phyloP scores from a whole-genome alignment of 768 basidiomycete genomes.

The Mycena polygramma region DNA sequence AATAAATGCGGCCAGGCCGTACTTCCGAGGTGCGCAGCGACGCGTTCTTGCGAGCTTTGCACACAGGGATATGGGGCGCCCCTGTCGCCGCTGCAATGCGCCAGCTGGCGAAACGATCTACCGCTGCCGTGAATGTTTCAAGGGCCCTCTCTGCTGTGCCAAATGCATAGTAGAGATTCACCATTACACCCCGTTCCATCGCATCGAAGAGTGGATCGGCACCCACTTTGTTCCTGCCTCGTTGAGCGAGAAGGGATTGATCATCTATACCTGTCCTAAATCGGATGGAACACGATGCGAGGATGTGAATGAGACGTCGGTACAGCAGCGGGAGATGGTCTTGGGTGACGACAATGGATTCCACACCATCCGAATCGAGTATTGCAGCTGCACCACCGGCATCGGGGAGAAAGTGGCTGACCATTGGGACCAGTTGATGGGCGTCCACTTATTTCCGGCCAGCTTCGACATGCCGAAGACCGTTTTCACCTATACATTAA shows the following conservation, averaged over 20 bases:
- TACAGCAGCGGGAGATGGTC: background rate
- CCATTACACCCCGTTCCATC: background rate
- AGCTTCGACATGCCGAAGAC: constrained; percentile 32
- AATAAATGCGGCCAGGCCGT: background rate
- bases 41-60: background rate
- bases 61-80: background rate
- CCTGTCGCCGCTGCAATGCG: background rate
- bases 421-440: constrained; percentile 8
- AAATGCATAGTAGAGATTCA: background rate
- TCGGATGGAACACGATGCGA: background rate
- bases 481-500: constrained; percentile 31
- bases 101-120: background rate
- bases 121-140: constrained; percentile 5
- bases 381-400: background rate
- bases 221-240: background rate
- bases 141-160: background rate
- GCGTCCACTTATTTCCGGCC: constrained; percentile 33
- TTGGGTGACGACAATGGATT: background rate
- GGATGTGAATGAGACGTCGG: background rate
- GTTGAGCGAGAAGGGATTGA: background rate
- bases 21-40: background rate
- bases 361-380: background rate
- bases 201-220: background rate
- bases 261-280: background rate
- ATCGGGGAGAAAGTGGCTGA: too few relatives aligned